Conservation (phyloP, 2,329 filamentous ascomycete species). For the Colletotrichum magnum region DNA sequence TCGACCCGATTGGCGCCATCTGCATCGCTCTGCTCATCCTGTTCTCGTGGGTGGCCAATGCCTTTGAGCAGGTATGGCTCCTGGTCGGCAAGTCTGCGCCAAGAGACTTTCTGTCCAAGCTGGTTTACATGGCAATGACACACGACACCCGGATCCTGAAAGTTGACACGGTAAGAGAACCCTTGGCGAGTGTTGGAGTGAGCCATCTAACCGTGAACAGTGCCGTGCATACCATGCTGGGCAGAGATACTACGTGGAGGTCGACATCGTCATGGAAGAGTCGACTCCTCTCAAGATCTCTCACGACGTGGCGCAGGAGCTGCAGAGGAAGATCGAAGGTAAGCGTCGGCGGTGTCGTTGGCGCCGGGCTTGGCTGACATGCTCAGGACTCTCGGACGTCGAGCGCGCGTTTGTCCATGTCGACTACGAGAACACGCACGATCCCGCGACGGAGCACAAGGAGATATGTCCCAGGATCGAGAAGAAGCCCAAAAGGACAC, state of each 20-base stretch:
- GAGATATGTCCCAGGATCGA: conserved; percentile 54
- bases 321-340: conserved; percentile 74
- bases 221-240: conserved; percentile 74
- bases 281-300: conserved; percentile 67
- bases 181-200: background rate
- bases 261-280: conserved; percentile 73
- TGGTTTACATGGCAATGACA: conserved; percentile 69
- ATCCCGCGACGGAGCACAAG: conserved; percentile 59
- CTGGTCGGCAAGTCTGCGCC: conserved; percentile 74
- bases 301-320: conserved; percentile 71
- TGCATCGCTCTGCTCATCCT: conserved; percentile 73
- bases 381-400: conserved; percentile 51
- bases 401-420: conserved; percentile 63
- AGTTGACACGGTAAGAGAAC: conserved; percentile 64
- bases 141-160: conserved; percentile 69
- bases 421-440: conserved; percentile 60
- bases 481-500: conserved; percentile 46
- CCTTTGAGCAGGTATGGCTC: conserved; percentile 73
- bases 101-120: conserved; percentile 67
- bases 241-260: conserved; percentile 73
- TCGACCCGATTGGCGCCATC: conserved; percentile 74
- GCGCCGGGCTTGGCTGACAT: background rate
- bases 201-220: conserved; percentile 43
- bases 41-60: conserved; percentile 72
- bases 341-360: background rate